Evolutionary conservation across 208 protist species (phyloP).

Genomic region (Crithidia sp.): DNA sequence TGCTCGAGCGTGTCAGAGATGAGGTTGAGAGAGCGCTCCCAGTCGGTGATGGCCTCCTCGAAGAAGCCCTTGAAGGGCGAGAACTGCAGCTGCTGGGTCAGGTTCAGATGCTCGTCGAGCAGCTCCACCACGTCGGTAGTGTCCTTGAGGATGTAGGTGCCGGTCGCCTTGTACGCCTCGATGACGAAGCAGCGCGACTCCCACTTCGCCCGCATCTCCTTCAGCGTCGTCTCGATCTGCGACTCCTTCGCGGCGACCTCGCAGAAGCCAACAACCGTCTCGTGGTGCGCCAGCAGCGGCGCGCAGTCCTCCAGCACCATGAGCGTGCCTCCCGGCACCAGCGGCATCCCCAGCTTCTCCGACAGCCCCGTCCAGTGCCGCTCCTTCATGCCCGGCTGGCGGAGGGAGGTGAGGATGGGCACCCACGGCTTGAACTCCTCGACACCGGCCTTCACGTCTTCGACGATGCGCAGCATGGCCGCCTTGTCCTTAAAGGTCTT

Average conservation of each 20-base stretch:
- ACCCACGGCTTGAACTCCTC: constrained; percentile 96
- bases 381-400: constrained; percentile 97
- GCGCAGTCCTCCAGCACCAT: constrained; percentile 88
- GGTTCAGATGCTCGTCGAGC: constrained; percentile 96
- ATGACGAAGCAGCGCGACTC: constrained; percentile 91
- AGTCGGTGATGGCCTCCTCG: constrained; percentile 93
- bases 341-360: constrained; percentile 86
- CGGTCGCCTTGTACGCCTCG: constrained; percentile 92
- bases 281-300: constrained; percentile 82
- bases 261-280: constrained; percentile 92
- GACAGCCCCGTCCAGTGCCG: constrained; percentile 95
- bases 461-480: constrained; percentile 90
- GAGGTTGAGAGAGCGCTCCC: constrained; percentile 94
- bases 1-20: constrained; percentile 96
- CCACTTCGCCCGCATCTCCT: constrained; percentile 97
- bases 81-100: constrained; percentile 96
- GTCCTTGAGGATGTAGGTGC: constrained; percentile 95
- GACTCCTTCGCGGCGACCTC: constrained; percentile 97
- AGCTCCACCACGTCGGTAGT: constrained; percentile 93
- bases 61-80: constrained; percentile 97
- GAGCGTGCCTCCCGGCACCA: constrained; percentile 90
- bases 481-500: constrained; percentile 95
- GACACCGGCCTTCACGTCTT: constrained; percentile 85
- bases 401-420: constrained; percentile 94
- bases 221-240: constrained; percentile 95